A percentile compares a stretch with the other conserved stretches of the same genome.
phyloP scores from a whole-genome alignment of 495 filamentous ascomycete genomes.

The Penicillium desertorum region DNA sequence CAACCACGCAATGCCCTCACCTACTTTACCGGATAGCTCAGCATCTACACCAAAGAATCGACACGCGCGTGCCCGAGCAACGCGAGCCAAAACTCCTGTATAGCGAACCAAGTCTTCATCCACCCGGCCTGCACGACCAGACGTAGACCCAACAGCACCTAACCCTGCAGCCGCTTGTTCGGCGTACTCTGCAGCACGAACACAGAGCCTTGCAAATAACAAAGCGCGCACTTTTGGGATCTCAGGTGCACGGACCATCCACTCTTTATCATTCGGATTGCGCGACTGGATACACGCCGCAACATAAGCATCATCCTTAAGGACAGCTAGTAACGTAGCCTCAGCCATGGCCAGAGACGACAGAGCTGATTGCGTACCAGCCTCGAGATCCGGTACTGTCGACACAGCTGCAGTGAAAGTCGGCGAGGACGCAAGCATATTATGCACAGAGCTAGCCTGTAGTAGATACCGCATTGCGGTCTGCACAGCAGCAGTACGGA shows the following conservation, averaged over 20 bases:
- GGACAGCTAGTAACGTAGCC: constrained; percentile 82
- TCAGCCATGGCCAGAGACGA: constrained; percentile 75
- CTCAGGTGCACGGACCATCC: constrained; percentile 86
- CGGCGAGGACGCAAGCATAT: constrained; percentile 55
- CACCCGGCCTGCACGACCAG: constrained; percentile 24
- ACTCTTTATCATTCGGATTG: constrained; percentile 78
- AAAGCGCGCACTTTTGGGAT: constrained; percentile 86
- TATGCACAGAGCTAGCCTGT: constrained; percentile 74
- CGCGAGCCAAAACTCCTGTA: constrained; percentile 66
- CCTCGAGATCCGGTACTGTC: constrained; percentile 57
- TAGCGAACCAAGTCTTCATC: constrained; percentile 69
- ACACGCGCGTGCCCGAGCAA: constrained; percentile 77
- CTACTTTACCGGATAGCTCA: constrained; percentile 75
- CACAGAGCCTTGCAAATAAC: constrained; percentile 81
- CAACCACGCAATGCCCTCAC: constrained; percentile 82
- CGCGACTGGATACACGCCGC: constrained; percentile 70
- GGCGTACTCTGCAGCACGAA: constrained; percentile 61
- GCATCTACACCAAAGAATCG: constrained; percentile 89
- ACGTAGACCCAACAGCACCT: constrained; percentile 38
- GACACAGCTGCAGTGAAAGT: constrained; percentile 23
- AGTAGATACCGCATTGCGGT: constrained; percentile 77
- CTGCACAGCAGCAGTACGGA: constrained; percentile 66
- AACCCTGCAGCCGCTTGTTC: constrained; percentile 52
- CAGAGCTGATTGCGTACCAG: constrained; percentile 66
- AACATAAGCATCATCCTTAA: constrained; percentile 93